Evolutionary conservation across 2,329 filamentous ascomycete species (phyloP), one percentile per base, ranked within the genome.

Genomic region (Chrysoporthe deuterocubensis): DNA sequence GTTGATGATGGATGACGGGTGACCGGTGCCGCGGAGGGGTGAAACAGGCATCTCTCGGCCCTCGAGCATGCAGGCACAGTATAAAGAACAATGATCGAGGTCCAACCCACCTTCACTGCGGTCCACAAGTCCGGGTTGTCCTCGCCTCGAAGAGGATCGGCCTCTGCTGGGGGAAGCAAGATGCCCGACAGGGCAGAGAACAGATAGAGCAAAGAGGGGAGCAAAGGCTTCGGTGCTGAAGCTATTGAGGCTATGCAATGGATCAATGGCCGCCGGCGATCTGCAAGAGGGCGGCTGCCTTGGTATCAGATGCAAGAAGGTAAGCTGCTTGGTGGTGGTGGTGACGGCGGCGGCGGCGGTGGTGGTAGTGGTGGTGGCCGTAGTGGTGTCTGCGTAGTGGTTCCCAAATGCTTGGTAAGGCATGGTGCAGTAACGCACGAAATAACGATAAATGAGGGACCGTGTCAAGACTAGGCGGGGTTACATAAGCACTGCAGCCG

Each of bases 401-500:
- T 21, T 54, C 61, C 61, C 61, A 54, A 54, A 37, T 52, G 32
- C 32, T 62, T 40, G 44, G 44, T 63, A n/a, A 63, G 54, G 16
- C 54, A 37, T 18, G 54, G 32, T 57, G 54, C 3, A 46, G 16
- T 26, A 34, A 48, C 43, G 26, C 44, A 63, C 61, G 34, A 34
- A 63, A 54, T 40, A 54, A 63, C 61, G 48, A 16, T 54, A 63
- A 48, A 62, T 34, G 48, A 48, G 26, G 43, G 48, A 42, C 14
- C n/a, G 16, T 48, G 48, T 52, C 43, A 62, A 16, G 60, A 62
- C 32, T 32, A 54, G 50, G 14, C 32, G 11, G 3, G 32, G 37
- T 63, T 52, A 63, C 61, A 63, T 63, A 63, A 63, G 46, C 61
- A 40, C 54, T 14, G 54, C 61, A 13, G 18, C 37, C 18, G 61